A percentile compares a stretch with the other conserved stretches of the same genome.
phyloP scores from a whole-genome alignment of 2,329 filamentous ascomycete species.

The Sordariomycetes sp. region DNA sequence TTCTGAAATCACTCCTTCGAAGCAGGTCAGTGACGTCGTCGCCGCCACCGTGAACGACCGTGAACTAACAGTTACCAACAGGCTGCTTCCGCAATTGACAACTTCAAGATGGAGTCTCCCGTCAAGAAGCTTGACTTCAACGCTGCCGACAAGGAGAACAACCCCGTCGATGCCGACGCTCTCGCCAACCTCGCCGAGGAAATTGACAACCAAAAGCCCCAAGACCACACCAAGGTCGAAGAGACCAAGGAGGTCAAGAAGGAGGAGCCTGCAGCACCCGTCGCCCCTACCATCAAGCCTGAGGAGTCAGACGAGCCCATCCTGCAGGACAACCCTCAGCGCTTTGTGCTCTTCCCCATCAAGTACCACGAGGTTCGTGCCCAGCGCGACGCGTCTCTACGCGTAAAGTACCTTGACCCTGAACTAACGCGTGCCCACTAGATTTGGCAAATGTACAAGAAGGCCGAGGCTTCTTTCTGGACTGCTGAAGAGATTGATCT shows the following conservation, averaged over 20 bases:
- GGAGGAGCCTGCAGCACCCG: slow-evolving; percentile 26
- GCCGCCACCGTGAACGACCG: slow-evolving; percentile 5
- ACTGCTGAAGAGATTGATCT: slow-evolving; percentile 98
- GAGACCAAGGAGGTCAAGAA: slow-evolving; percentile 30
- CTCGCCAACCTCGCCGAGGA: slow-evolving; percentile 43
- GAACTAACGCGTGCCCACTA: slow-evolving; percentile 35
- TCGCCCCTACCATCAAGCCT: slow-evolving; percentile 47
- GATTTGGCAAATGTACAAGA: slow-evolving; percentile 99
- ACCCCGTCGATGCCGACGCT: slow-evolving; percentile 37
- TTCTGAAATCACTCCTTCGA: slow-evolving; percentile 55
- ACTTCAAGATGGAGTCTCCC: slow-evolving; percentile 87
- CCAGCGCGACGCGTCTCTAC: slow-evolving; percentile 46
- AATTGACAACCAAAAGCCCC: slow-evolving; percentile 52
- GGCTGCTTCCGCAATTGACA: slow-evolving; percentile 80
- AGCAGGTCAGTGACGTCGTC: slow-evolving; percentile 39
- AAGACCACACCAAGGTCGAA: slow-evolving; percentile 25
- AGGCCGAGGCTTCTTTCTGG: slow-evolving; percentile 99
- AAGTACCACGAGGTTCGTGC: slow-evolving; percentile 98
- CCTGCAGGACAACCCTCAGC: slow-evolving; percentile 87
- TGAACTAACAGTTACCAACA: slow-evolving; percentile 35
- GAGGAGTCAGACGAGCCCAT: slow-evolving; percentile 81
- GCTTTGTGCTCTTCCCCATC: slow-evolving; percentile 97
- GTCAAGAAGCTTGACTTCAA: slow-evolving; percentile 82
- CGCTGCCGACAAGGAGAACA: slow-evolving; percentile 73
- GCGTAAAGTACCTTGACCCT: slow-evolving; percentile 53